phyloP scores from a whole-genome alignment of 495 filamentous ascomycete species.

The Niebla homalea region DNA sequence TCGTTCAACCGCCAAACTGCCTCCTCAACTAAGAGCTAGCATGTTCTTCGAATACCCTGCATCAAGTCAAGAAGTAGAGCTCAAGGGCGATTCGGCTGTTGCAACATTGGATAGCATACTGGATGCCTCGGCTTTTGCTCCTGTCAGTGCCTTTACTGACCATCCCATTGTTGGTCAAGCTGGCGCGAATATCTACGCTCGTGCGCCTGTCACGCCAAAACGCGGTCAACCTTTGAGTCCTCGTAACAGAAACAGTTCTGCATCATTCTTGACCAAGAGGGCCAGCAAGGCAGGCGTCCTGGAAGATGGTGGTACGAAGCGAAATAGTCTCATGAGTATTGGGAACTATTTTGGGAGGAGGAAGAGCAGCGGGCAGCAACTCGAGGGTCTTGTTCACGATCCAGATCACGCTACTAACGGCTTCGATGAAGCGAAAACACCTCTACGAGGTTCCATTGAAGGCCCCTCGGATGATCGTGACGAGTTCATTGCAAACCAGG shows the following conservation, averaged over 20 bases:
- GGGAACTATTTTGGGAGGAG: constrained; percentile 12
- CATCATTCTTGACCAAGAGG: constrained; percentile 10
- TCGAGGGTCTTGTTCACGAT: constrained; percentile 12
- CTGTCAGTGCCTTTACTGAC: constrained; percentile 90
- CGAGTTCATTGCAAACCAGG: constrained; percentile 13
- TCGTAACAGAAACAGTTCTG: constrained; percentile 6
- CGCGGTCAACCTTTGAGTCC: constrained; percentile 13
- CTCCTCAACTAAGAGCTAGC: constrained; percentile 79
- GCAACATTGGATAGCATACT: constrained; percentile 85
- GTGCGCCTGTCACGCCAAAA: constrained; percentile 21
- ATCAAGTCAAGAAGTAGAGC: constrained; percentile 45
- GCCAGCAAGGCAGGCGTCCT: constrained; percentile 12
- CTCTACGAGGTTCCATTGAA: constrained; percentile 4
- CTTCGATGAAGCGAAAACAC: constrained; percentile 14
- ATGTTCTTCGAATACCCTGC: constrained; percentile 73
- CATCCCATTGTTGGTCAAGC: constrained; percentile 70
- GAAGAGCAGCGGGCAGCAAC: constrained; percentile 13
- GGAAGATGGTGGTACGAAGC: constrained; percentile 10
- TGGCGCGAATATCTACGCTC: constrained; percentile 51
- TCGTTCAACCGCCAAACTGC: constrained; percentile 41
- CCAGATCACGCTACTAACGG: constrained; percentile 30
- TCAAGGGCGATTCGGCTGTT: constrained; percentile 71
- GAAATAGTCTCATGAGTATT: constrained; percentile 16
- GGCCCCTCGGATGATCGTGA: constrained; percentile 13
- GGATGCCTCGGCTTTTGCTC: constrained; percentile 83